Base-by-base conservation (phyloP, 2,329 filamentous ascomycete genomes). In the Fusarium kyushuense region DNA sequence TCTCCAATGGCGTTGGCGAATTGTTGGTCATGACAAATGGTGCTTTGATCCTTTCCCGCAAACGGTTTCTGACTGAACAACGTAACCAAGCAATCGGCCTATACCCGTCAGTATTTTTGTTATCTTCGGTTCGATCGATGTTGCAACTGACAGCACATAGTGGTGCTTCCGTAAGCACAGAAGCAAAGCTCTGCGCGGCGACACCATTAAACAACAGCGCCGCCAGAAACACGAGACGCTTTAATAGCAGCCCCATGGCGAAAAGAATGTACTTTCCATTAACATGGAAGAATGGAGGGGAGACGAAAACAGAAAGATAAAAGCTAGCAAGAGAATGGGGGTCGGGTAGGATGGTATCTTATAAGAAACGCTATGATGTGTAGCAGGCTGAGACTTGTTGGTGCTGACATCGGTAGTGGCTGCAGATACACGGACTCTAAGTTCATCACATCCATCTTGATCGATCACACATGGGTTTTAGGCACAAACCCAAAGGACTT, bases 1-100 rank as follows among this genome's bases (percentile, higher is more conserved):
- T 42, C 7, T 2, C 53, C 59, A 12, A 64, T 58, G 1, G 6
- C 29, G 4, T 47, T 12, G 4, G 61, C 40, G 14, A 64, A 64
- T 2, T 32, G 23, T 16, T 53, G 52, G 35, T 46, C 47, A 1
- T 6, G 3, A 2, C 61, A 64, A 8, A 64, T 41, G 1, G 21
- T 13, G 6, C 25, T 30, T 9, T 64, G 61, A 2, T 40, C 30
- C 30, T 42, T 25, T 2, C 32, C 53, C 0, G 19, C 45, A n/a
- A 53, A 64, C 5, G 36, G 27, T 17, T 30, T 3, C 12, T 32
- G 6, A 23, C 40, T 40, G 1, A 64, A 21, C 4, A 64, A 8
- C 4, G 21, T 14, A 6, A 51, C n/a, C 3, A 59, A 3, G 0
- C 61, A 64, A 0, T 58, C 35, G 11, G 30, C 17, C 61, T 64